Evolutionary conservation across 345 rosid genomes (phyloP).

Genomic region (Abelmoschus esculentus): DNA sequence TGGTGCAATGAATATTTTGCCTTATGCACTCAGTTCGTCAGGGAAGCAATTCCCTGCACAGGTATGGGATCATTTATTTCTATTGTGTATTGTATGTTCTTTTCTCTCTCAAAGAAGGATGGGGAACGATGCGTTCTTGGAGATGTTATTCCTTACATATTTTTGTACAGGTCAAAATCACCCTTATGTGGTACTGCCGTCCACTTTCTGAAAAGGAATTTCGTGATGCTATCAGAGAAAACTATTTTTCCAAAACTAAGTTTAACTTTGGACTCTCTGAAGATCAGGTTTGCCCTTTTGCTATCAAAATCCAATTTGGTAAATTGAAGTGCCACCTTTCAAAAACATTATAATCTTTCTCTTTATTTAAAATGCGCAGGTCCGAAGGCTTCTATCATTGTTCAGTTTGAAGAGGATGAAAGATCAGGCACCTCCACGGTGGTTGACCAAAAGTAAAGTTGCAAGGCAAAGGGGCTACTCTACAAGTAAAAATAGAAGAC

Average conservation of each 20-base stretch:
- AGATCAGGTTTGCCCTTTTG: slow-evolving; percentile 42
- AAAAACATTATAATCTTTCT: neutral
- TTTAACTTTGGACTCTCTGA: slow-evolving; percentile 72
- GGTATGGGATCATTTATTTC: slow-evolving; percentile 27
- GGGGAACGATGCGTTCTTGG: neutral
- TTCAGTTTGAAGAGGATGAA: slow-evolving; percentile 35
- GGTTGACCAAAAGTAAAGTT: slow-evolving; percentile 6
- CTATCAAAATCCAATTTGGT: neutral
- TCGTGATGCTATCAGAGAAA: slow-evolving; percentile 44
- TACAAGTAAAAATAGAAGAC: slow-evolving; percentile 14
- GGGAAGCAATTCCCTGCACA: slow-evolving; percentile 73
- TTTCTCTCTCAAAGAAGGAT: neutral
- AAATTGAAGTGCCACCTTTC: neutral
- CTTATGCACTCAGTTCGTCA: slow-evolving; percentile 40
- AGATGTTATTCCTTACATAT: neutral
- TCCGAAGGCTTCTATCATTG: slow-evolving; percentile 30
- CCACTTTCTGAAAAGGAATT: slow-evolving; percentile 63
- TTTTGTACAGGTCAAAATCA: slow-evolving; percentile 42
- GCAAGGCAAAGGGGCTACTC: slow-evolving; percentile 13
- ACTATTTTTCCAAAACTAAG: slow-evolving; percentile 45
- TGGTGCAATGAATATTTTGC: slow-evolving; percentile 54
- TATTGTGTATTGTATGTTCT: neutral
- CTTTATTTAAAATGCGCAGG: slow-evolving; percentile 26
- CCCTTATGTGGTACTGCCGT: slow-evolving; percentile 39
- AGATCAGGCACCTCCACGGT: slow-evolving; percentile 11